phyloP scores from a whole-genome alignment of 148 eudicot genomes.

The Rhododendron simsii region DNA sequence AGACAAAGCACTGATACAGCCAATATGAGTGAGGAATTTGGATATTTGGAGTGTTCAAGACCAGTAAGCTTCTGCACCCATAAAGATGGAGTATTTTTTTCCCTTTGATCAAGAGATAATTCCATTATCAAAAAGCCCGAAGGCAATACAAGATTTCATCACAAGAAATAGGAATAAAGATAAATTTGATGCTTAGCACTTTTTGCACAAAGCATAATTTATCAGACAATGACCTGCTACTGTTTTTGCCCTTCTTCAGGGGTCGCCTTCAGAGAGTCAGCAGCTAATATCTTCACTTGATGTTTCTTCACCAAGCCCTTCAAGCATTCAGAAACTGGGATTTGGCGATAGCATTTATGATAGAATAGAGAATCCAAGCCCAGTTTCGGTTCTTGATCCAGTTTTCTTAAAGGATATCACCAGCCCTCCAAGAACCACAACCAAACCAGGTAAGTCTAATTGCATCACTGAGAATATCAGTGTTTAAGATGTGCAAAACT shows the following conservation, averaged over 20 bases:
- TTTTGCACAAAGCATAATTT: background rate
- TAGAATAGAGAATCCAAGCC: conserved; percentile 33
- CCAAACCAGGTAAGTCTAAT: conserved; percentile 18
- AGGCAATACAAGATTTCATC: no score
- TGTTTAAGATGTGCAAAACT: background rate
- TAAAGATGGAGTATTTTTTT: no score
- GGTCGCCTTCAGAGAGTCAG: conserved; percentile 12
- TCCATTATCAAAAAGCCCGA: no score
- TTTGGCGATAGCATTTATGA: conserved; percentile 5
- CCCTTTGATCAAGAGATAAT: no score
- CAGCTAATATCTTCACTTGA: background rate
- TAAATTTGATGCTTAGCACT: background rate
- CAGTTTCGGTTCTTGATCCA: conserved; percentile 41
- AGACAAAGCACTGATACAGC: conserved; percentile 9
- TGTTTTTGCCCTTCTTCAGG: conserved; percentile 14
- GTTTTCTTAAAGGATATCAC: conserved; percentile 22
- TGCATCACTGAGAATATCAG: background rate
- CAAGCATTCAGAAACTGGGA: background rate
- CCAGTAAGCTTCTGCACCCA: conserved; percentile 8
- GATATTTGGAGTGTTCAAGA: conserved; percentile 1
- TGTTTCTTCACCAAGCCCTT: conserved; percentile 17
- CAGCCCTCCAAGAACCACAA: conserved; percentile 24
- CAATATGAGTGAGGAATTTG: conserved; percentile 6
- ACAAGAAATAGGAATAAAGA: background rate
- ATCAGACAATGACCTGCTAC: background rate